Base-by-base conservation (phyloP, 441 rosid species). In the Metrosideros polymorpha region DNA sequence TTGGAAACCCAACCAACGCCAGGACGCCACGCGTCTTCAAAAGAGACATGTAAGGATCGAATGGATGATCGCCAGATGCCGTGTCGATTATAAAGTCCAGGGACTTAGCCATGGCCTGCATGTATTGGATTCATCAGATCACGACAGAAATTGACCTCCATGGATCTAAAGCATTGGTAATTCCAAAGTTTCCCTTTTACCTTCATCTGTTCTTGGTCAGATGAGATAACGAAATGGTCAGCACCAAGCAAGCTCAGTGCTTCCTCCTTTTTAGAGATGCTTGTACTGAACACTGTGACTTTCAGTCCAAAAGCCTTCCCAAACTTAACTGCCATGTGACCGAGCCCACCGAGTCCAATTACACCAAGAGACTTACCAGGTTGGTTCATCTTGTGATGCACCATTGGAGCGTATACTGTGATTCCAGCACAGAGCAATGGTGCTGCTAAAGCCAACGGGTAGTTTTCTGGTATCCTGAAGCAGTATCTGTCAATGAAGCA, bases 241-340 rank as follows among this genome's bases (percentile, higher is more conserved):
- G 96, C 98, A 47, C 95, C 95, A 32, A 97, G 97, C 56, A 90
- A 87, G 83, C 39, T 89, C 90, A 95, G 88, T 86, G 98, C 98
- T 87, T 97, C 99, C 75, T 95, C 95, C 91, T 91, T 93, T 92
- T 95, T 97, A 82, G 96, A 95, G 22, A 88, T 47, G 82, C 98
- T 95, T 39, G 99, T 95, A 95, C 99, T 97, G 53, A 97, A 90
- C 88, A 97, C 96, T 2, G 98, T 96, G 25, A 95, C 98, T 32
- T 87, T 87, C 90, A 97, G 89, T 84, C 99, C 98, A 85, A 97
- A 96, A 86, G 98, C 99, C 91, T 96, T 97, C 30, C 99, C 99
- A 85, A 96, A 94, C 92, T 95, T 96, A 88, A 96, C 98, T 6
- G 98, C 99, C 98, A 97, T 95, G 94, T 97, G 99, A 35, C 99